Conservation (phyloP, 1,284 basidiomycete species). For the Leccinum fallax region DNA sequence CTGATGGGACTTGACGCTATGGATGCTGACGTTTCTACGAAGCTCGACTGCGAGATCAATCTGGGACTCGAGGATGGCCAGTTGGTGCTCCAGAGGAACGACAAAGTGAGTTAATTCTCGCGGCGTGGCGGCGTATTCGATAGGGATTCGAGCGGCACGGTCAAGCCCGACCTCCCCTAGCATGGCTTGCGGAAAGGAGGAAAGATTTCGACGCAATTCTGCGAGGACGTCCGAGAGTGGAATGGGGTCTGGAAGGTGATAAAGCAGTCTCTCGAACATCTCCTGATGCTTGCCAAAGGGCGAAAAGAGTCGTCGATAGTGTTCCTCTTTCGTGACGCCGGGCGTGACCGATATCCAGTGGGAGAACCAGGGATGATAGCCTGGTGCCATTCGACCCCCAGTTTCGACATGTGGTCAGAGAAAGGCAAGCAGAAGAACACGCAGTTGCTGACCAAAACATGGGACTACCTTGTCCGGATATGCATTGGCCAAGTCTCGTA, state of each 20-base stretch:
- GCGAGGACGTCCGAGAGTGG: conserved; percentile 53
- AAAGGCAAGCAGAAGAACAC: conserved; percentile 5
- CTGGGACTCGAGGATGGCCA: conserved; percentile 73
- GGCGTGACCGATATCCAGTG: conserved; percentile 61
- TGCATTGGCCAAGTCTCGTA: conserved; percentile 56
- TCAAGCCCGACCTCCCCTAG: conserved; percentile 80
- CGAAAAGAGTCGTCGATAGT: conserved; percentile 67
- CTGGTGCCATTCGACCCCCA: conserved; percentile 40
- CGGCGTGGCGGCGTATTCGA: conserved; percentile 45
- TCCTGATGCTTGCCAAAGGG: conserved; percentile 36
- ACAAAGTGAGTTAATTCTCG: conserved; percentile 66
- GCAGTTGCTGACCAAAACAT: conserved; percentile 61
- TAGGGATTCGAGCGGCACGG: conserved; percentile 68
- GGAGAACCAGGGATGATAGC: conserved; percentile 85
- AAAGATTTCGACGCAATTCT: conserved; percentile 57
- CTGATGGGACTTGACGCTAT: conserved; percentile 74
- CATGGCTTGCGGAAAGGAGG: conserved; percentile 66
- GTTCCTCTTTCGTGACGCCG: conserved; percentile 54
- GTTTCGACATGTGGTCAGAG: conserved; percentile 12
- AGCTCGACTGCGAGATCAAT: conserved; percentile 75
- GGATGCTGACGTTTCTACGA: conserved; percentile 70
- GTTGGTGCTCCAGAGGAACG: conserved; percentile 74
- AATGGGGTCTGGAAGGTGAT: conserved; percentile 63
- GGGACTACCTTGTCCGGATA: conserved; percentile 72
- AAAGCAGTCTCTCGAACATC: conserved; percentile 54